These are phyloP conservation scores for Trichophaea hybrida DNA, from an alignment of 2,329 filamentous ascomycete genomes.

Conservation along the genomic window DNA sequence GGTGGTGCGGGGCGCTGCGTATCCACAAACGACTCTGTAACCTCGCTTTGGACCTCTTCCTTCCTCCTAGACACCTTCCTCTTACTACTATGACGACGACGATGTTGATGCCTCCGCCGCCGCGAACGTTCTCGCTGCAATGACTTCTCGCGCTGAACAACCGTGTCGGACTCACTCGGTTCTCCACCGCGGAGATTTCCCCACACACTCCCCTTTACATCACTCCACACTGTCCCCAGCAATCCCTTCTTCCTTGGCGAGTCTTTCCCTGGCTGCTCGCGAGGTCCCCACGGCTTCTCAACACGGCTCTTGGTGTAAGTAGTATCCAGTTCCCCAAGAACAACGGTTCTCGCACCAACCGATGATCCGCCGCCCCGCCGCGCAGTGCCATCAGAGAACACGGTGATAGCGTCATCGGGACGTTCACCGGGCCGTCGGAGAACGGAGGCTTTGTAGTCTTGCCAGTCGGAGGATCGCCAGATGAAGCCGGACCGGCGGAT, in stretches of 20 bases:
- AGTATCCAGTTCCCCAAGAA: constrained; percentile 21
- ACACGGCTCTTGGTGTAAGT: constrained; percentile 19
- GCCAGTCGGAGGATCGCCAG: constrained; percentile 79
- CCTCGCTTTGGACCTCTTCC: background rate
- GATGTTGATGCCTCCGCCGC: background rate
- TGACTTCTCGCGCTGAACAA: constrained; percentile 2
- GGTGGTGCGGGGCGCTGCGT: background rate
- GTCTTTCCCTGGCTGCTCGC: constrained; percentile 4
- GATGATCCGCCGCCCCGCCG: constrained; percentile 15
- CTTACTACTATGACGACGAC: background rate
- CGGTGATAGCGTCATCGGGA: constrained; percentile 22
- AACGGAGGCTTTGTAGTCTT: constrained; percentile 95
- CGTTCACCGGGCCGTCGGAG: constrained; percentile 44
- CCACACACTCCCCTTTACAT: constrained; percentile 8
- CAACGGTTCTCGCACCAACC: constrained; percentile 19
- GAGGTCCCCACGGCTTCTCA: constrained; percentile 12
- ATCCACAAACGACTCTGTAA: background rate
- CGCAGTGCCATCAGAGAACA: constrained; percentile 22
- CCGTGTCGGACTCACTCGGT: background rate
- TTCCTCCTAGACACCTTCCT: background rate
- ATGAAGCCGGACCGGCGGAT: constrained; percentile 93
- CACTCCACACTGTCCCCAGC: constrained; percentile 14
- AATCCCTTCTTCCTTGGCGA: background rate
- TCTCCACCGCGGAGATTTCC: constrained; percentile 1
- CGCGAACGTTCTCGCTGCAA: background rate